Conservation (phyloP, 2,329 filamentous ascomycete genomes). For the Tricladium varicosporioides region DNA sequence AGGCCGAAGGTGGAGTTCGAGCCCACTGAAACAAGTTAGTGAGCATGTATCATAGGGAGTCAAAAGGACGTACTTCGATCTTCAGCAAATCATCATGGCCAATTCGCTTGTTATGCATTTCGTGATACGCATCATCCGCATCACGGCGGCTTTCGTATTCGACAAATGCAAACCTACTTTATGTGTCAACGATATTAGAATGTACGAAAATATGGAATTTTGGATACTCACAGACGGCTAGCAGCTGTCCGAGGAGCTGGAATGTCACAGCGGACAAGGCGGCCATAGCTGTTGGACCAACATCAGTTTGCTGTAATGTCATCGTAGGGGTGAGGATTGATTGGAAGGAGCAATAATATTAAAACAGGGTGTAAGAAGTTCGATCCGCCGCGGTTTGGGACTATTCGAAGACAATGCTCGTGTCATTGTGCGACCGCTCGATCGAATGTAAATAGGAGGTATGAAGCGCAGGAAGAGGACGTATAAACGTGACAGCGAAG, state of each 20-base stretch:
- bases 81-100: conserved; percentile 90
- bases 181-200: conserved; percentile 36
- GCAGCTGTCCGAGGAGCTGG: conserved; percentile 91
- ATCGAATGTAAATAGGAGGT: conserved; percentile 39
- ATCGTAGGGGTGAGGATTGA: conserved; percentile 19
- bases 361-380: conserved; percentile 24
- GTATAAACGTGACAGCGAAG: conserved; percentile 43
- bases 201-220: conserved; percentile 22
- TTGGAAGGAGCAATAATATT: conserved; percentile 26
- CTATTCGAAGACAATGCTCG: conserved; percentile 32
- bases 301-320: conserved; percentile 25
- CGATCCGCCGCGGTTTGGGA: conserved; percentile 29
- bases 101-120: conserved; percentile 99
- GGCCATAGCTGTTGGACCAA: conserved; percentile 72
- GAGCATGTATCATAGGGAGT: not conserved
- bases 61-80: conserved; percentile 72
- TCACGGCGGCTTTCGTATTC: conserved; percentile 98
- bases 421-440: conserved; percentile 36
- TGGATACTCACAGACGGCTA: conserved; percentile 81
- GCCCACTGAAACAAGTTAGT: conserved; percentile 72
- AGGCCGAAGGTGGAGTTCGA: conserved; percentile 93
- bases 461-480: conserved; percentile 39
- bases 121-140: conserved; percentile 97
- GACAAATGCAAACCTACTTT: conserved; percentile 85
- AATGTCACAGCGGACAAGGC: conserved; percentile 97